A percentile compares a stretch with the other conserved stretches of the same genome.
Evolutionary conservation across 2,329 filamentous ascomycete species (phyloP).

Genomic region (Aaosphaeria pasadenensis): DNA sequence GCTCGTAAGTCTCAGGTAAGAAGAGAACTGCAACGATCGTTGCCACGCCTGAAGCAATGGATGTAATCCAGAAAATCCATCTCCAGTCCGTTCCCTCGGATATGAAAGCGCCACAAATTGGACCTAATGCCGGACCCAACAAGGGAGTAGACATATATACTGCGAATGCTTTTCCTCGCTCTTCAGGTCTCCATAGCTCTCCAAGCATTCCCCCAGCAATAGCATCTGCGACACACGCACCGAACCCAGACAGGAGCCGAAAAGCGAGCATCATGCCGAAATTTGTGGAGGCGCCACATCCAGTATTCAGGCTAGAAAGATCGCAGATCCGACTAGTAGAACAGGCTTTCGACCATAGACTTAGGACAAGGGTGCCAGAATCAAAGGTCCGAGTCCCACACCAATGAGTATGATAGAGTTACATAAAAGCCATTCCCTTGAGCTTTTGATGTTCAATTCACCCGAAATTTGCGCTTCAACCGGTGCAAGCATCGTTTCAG

Average conservation of each 20-base stretch:
- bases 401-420: conserved; percentile 47
- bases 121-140: conserved; percentile 4
- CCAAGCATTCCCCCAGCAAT: conserved; percentile 6
- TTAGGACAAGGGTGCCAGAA: conserved; percentile 47
- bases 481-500: conserved; percentile 39
- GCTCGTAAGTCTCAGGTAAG: conserved; percentile 5
- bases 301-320: conserved; percentile 7
- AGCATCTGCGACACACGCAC: conserved; percentile 6
- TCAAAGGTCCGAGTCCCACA: conserved; percentile 36
- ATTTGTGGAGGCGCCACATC: conserved; percentile 3
- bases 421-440: conserved; percentile 39
- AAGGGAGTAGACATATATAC: conserved; percentile 6
- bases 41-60: conserved; percentile 2
- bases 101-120: conserved; percentile 6
- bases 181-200: conserved; percentile 5
- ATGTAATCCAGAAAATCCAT: conserved; percentile 5
- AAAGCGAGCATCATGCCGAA: conserved; percentile 7
- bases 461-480: conserved; percentile 52
- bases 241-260: conserved; percentile 7
- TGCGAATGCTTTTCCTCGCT: conserved; percentile 7
- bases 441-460: conserved; percentile 39
- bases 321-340: not conserved
- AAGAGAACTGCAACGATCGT: conserved; percentile 2
- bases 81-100: conserved; percentile 3
- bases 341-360: conserved; percentile 40